phyloP scores from a whole-genome alignment of 2,329 filamentous ascomycete genomes.

The Colletotrichum orchidophilum region DNA sequence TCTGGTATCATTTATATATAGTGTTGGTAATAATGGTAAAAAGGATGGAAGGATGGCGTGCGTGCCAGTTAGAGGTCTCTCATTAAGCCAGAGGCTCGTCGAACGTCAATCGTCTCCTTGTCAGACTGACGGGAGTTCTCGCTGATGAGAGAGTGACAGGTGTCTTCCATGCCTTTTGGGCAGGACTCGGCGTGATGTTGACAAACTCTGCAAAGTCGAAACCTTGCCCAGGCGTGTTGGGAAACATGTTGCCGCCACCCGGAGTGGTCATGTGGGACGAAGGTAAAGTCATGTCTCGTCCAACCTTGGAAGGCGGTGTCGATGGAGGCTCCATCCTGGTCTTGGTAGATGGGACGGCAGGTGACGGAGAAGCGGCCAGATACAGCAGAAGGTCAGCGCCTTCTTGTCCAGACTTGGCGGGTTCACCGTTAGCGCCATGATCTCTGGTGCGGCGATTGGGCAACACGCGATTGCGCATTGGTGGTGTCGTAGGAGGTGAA shows the following conservation, averaged over 20 bases:
- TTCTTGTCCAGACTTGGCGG: constrained; percentile 75
- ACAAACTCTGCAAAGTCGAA: constrained; percentile 98
- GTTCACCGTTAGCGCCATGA: constrained; percentile 51
- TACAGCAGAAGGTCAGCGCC: constrained; percentile 85
- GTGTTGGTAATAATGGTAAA: not conserved
- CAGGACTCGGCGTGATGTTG: constrained; percentile 95
- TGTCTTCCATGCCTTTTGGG: constrained; percentile 89
- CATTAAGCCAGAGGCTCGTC: constrained; percentile 71
- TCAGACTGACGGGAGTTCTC: constrained; percentile 70
- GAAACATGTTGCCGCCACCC: constrained; percentile 73
- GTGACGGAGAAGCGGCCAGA: constrained; percentile 90
- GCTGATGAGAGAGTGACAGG: constrained; percentile 65
- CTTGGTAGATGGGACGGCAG: constrained; percentile 68
- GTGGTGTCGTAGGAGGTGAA: constrained; percentile 89
- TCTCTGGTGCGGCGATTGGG: constrained; percentile 58
- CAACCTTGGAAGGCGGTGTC: constrained; percentile 76
- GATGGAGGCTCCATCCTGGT: constrained; percentile 74
- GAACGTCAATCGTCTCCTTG: constrained; percentile 83
- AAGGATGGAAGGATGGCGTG: not conserved
- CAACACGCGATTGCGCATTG: constrained; percentile 65
- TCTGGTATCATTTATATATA: constrained; percentile 15
- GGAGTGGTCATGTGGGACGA: constrained; percentile 93
- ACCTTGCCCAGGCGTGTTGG: constrained; percentile 80
- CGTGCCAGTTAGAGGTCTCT: not conserved
- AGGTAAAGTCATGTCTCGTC: constrained; percentile 72